A percentile compares a stretch with the other conserved stretches of the same genome.
These are phyloP conservation scores for Coccomyxa sp. DNA, from an alignment of 139 green algal genomes.

Conservation along the genomic window DNA sequence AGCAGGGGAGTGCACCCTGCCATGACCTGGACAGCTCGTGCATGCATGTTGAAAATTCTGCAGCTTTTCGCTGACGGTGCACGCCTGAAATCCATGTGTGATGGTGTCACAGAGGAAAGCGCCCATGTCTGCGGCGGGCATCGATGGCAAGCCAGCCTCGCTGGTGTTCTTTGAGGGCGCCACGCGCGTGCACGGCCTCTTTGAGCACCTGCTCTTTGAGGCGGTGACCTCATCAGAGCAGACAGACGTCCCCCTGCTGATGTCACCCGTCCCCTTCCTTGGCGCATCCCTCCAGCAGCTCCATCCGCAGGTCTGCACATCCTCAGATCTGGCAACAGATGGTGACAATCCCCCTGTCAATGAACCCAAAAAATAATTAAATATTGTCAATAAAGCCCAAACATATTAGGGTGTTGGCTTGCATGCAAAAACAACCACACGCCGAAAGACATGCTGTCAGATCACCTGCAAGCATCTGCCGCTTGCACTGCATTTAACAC, in stretches of 20 bases:
- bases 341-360: not conserved
- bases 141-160: constrained; percentile 38
- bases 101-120: not conserved
- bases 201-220: constrained; percentile 54
- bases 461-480: too few species aligned
- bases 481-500: too few species aligned
- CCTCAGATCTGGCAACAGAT: not conserved
- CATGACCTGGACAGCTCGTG: not conserved
- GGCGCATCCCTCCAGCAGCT: constrained; percentile 26
- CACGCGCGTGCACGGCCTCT: constrained; percentile 48
- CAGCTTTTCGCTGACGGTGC: not conserved
- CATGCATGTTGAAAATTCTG: not conserved
- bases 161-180: constrained; percentile 49
- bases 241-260: constrained; percentile 54
- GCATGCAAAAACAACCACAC: not conserved
- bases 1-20: too few species aligned
- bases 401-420: not conserved
- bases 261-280: constrained; percentile 49
- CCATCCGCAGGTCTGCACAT: constrained; percentile 14
- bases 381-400: not conserved
- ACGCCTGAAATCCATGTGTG: not conserved
- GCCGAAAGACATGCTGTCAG: not conserved
- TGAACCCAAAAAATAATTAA: not conserved
- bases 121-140: not conserved
- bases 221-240: not conserved